phyloP scores from a whole-genome alignment of 768 basidiomycete genomes.

The Candolleomyces efflorescens region DNA sequence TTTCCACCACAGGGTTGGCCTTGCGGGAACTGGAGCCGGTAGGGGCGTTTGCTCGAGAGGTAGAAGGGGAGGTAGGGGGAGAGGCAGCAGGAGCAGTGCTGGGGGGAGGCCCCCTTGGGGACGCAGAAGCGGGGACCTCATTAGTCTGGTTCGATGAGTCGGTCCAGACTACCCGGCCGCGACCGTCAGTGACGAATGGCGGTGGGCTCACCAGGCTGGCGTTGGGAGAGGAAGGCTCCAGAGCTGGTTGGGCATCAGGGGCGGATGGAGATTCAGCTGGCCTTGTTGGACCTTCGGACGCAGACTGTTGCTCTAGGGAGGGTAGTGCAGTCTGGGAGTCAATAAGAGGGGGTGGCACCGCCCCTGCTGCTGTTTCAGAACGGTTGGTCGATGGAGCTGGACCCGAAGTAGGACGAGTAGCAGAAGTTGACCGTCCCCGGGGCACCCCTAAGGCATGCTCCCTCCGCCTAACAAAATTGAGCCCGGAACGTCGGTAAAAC shows the following conservation, averaged over 20 bases:
- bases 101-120: too few species aligned
- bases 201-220: conserved; percentile 18
- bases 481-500: too few species aligned
- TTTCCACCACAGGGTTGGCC: neutral
- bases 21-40: neutral
- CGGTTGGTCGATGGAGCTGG: too few species aligned
- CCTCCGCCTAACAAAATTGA: too few species aligned
- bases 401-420: too few species aligned
- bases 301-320: too few species aligned
- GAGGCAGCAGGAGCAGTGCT: neutral
- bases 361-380: too few species aligned
- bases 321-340: too few species aligned
- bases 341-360: too few species aligned
- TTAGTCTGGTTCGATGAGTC: neutral
- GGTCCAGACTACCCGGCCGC: conserved; percentile 55
- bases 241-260: neutral
- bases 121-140: neutral
- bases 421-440: too few species aligned
- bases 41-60: neutral
- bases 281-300: too few species aligned
- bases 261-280: neutral
- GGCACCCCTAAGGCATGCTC: too few species aligned
- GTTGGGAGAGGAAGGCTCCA: conserved; percentile 14
- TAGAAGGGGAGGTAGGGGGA: neutral
- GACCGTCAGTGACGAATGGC: conserved; percentile 60